Base-by-base conservation (phyloP, 164 flowering plant species). In the Dillenia turbinata region DNA sequence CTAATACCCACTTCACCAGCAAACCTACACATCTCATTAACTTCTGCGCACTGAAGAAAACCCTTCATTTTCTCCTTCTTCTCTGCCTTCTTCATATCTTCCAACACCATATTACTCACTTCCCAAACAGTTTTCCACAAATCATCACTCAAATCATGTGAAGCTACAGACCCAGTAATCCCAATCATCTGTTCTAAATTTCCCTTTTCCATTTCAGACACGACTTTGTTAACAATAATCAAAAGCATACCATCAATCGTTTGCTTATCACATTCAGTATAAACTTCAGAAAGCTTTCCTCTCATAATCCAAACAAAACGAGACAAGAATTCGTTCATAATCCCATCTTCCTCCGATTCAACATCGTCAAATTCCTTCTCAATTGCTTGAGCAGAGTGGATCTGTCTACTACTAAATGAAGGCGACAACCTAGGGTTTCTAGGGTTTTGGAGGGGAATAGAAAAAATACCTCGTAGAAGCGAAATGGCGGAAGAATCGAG, bases 1-100 rank as follows among this genome's bases (percentile, higher is more conserved):
- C 97, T 73, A 69, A 95, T 74, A n/a, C 99, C 99, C 22, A 85
- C 71, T 60, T 95, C 96, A n/a, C 86, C 81, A 9, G 99, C 97
- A 69, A 95, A 95, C 48, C 82, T 79, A 51, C 72, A 77, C 97
- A 91, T 84, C 62, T 81, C 82, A 73, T 83, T 83, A 17, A 95
- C 97, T 22, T 85, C 84, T 40, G 84, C 89, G 16, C 65, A 67
- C 44, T 85, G 96, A 49, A 88, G 66, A 71, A 78, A 83, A n/a
- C 22, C 66, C 81, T 86, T 95, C 95, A 90, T 83, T 53, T 83
- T 82, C 65, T 88, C 96, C 83, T 85, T 92, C 82, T 79, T 83
- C 70, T 52, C 76, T 61, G 71, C 96, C 71, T 82, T 95, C 67
- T 81, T 73, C 98, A 90, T 92, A 57, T 90, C 97, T 13, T 78